These are phyloP conservation scores for Echinosophora koreensis DNA, from an alignment of 306 rosid genomes.

Conservation along the genomic window DNA sequence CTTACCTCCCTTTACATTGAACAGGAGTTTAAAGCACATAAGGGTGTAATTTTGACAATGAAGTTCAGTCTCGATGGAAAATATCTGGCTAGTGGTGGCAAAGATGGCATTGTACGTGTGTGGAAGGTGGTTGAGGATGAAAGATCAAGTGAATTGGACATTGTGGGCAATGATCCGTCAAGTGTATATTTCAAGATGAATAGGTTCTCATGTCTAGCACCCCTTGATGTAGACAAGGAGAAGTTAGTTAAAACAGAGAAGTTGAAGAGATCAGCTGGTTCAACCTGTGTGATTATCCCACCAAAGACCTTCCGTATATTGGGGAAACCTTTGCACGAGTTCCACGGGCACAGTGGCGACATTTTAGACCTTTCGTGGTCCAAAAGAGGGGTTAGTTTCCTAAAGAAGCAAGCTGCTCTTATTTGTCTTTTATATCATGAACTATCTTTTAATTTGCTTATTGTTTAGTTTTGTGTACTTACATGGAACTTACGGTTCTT, in stretches of 20 bases:
- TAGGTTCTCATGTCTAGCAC: constrained; percentile 57
- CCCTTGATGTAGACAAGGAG: constrained; percentile 61
- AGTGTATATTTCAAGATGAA: constrained; percentile 72
- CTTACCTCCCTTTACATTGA: constrained; percentile 74
- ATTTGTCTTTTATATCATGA: not conserved
- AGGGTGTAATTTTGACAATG: constrained; percentile 80
- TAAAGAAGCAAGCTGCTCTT: constrained; percentile 35
- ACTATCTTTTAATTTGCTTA: constrained; percentile 21
- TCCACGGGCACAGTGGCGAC: constrained; percentile 72
- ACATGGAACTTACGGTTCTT: constrained; percentile 37
- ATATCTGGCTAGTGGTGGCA: constrained; percentile 85
- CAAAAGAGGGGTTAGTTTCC: constrained; percentile 72
- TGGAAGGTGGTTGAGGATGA: constrained; percentile 82
- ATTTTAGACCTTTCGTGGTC: constrained; percentile 94
- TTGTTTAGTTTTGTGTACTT: constrained; percentile 11
- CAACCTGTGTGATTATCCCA: constrained; percentile 81
- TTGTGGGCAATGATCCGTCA: constrained; percentile 65
- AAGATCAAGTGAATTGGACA: constrained; percentile 56
- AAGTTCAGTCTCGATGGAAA: constrained; percentile 87
- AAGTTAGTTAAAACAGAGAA: constrained; percentile 50
- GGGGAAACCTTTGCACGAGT: constrained; percentile 81
- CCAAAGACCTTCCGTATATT: constrained; percentile 69
- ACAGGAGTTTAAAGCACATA: constrained; percentile 79
- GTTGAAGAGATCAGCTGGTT: constrained; percentile 63
- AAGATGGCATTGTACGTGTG: constrained; percentile 79